phyloP scores from a whole-genome alignment of 2,329 filamentous ascomycete species.

The Blastomyces parvus region DNA sequence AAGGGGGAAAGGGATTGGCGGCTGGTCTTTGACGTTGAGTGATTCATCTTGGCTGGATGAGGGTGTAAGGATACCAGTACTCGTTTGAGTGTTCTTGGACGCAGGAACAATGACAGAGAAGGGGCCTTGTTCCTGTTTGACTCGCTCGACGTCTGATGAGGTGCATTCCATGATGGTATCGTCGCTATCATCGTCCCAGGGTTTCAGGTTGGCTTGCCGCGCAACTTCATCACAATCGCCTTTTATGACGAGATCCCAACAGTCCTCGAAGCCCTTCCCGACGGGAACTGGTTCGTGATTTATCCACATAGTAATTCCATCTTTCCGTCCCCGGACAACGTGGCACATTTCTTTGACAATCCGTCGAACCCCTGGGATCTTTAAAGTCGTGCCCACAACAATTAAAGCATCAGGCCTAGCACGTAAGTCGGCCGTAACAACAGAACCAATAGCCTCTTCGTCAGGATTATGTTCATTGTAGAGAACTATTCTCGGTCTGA shows the following conservation, averaged over 20 bases:
- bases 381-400: conserved; percentile 90
- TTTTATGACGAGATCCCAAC: conserved; percentile 83
- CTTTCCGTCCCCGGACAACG: conserved; percentile 64
- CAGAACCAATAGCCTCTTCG: conserved; percentile 87
- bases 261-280: conserved; percentile 76
- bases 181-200: conserved; percentile 45
- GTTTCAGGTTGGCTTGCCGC: conserved; percentile 52
- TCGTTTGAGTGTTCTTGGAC: conserved; percentile 28
- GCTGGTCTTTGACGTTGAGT: conserved; percentile 19
- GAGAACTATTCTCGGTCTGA: conserved; percentile 86
- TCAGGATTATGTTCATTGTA: conserved; percentile 98
- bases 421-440: conserved; percentile 76
- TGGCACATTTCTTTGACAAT: conserved; percentile 87
- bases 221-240: conserved; percentile 86
- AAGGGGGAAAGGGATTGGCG: conserved; percentile 2
- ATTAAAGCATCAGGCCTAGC: conserved; percentile 82
- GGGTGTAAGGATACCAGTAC: conserved; percentile 34
- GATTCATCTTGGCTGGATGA: conserved; percentile 34
- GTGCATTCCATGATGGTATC: conserved; percentile 37
- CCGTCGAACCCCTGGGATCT: conserved; percentile 83
- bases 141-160: conserved; percentile 37
- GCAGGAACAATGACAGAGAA: conserved; percentile 35
- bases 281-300: conserved; percentile 79
- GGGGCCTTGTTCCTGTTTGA: conserved; percentile 31
- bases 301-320: conserved; percentile 88